phyloP scores from a whole-genome alignment of 345 rosid genomes.

The Salix koriyanagi region DNA sequence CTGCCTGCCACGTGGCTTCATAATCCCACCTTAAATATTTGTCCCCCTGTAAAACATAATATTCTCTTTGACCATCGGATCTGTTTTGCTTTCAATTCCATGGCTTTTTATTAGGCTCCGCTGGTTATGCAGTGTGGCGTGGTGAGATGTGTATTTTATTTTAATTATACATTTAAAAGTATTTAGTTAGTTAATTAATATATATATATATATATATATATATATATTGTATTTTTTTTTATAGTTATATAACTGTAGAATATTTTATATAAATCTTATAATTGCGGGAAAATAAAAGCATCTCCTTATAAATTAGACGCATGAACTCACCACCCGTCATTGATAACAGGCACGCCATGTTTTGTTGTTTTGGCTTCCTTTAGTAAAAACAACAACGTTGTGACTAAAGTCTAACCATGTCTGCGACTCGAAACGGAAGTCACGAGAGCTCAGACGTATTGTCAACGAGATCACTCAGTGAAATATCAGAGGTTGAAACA shows the following conservation, averaged over 20 bases:
- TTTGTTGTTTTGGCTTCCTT: not conserved
- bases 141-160: too few relatives aligned
- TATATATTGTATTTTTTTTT: too few relatives aligned
- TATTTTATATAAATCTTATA: too few relatives aligned
- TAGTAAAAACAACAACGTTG: not conserved
- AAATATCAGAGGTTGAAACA: slow-evolving; percentile 52
- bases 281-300: too few relatives aligned
- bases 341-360: not conserved
- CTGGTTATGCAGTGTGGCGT: too few relatives aligned
- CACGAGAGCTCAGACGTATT: slow-evolving; percentile 22
- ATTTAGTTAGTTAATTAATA: too few relatives aligned
- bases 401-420: not conserved
- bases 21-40: not conserved
- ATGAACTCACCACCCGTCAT: not conserved
- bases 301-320: not conserved
- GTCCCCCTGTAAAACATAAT: not conserved
- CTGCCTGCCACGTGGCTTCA: slow-evolving; percentile 11
- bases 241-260: too few relatives aligned
- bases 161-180: too few relatives aligned
- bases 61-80: too few relatives aligned
- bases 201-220: too few relatives aligned
- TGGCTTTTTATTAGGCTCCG: too few relatives aligned
- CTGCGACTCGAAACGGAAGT: not conserved
- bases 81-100: too few relatives aligned
- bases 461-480: slow-evolving; percentile 52